Conservation (phyloP, 192 early-diverging fungal genomes). For the Podila epigama region DNA sequence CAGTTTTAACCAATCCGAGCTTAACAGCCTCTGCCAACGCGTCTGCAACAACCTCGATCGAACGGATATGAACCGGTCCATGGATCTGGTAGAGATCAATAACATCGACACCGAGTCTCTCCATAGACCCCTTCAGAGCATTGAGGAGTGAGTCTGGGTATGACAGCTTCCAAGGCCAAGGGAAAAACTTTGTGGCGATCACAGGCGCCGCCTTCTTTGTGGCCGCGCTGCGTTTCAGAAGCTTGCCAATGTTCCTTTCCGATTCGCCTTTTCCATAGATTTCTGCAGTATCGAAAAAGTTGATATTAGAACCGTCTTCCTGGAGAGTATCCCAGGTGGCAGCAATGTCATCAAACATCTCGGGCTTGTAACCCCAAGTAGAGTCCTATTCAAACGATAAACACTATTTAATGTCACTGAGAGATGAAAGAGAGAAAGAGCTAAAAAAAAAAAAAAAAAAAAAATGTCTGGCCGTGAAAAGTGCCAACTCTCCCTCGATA, state of each 20-base stretch:
- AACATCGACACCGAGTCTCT: slow-evolving; percentile 50
- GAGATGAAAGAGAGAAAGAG: neutral
- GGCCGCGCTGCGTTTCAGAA: slow-evolving; percentile 31
- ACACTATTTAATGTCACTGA: neutral
- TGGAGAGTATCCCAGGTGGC: slow-evolving; percentile 49
- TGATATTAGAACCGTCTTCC: slow-evolving; percentile 31
- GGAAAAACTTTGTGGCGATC: slow-evolving; percentile 61
- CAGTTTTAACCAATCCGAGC: slow-evolving; percentile 54
- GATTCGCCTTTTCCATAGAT: slow-evolving; percentile 59
- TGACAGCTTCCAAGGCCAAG: slow-evolving; percentile 41
- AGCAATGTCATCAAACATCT: slow-evolving; percentile 49
- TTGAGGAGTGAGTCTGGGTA: slow-evolving; percentile 52
- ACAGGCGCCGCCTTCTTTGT: slow-evolving; percentile 29
- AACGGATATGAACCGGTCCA: slow-evolving; percentile 52
- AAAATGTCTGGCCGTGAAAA: neutral
- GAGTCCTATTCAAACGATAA: slow-evolving; percentile 10
- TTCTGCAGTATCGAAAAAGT: slow-evolving; percentile 62
- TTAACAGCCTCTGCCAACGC: slow-evolving; percentile 55
- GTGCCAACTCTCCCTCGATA: too few species aligned
- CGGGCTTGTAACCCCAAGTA: slow-evolving; percentile 50
- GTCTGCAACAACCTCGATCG: slow-evolving; percentile 57
- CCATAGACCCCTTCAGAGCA: slow-evolving; percentile 55
- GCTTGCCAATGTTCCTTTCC: slow-evolving; percentile 43
- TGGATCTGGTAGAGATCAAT: slow-evolving; percentile 63
- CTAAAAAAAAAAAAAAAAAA: neutral